phyloP scores from a whole-genome alignment of 2,329 filamentous ascomycete species.

The Stachybotrys chlorohalonatus region DNA sequence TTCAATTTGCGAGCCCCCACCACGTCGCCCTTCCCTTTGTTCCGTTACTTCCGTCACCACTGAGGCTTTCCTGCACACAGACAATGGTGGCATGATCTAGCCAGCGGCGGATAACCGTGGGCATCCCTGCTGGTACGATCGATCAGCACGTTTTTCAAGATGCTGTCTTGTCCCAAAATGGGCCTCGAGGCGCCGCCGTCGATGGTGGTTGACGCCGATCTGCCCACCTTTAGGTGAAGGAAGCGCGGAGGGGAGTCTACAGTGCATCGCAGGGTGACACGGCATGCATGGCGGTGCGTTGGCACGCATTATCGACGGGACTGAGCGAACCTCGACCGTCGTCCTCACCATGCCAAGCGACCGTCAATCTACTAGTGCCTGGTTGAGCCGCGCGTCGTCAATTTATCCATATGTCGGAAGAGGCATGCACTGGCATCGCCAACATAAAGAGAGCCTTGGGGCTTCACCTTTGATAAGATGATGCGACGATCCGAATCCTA shows the following conservation, averaged over 20 bases:
- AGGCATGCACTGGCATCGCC: too few species aligned
- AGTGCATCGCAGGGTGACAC: background rate
- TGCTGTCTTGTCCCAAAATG: background rate
- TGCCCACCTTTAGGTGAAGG: background rate
- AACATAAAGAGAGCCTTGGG: too few species aligned
- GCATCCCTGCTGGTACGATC: background rate
- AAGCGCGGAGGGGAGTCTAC: background rate
- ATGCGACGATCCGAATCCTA: too few species aligned
- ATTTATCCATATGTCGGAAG: too few species aligned
- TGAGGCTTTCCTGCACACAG: too few species aligned
- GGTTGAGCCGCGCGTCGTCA: too few species aligned
- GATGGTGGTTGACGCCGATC: background rate
- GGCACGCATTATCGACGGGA: background rate
- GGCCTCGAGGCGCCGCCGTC: too few species aligned
- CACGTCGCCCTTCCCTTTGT: background rate
- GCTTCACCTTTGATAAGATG: too few species aligned
- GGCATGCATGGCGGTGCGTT: background rate
- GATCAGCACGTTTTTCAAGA: background rate
- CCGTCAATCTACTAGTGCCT: background rate
- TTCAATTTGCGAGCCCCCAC: background rate
- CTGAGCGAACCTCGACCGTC: background rate
- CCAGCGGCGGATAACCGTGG: background rate
- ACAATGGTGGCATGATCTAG: background rate
- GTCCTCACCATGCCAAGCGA: background rate
- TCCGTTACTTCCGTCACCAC: too few species aligned